Evolutionary conservation across 2,329 filamentous ascomycete genomes (phyloP).

Genomic region (Pseudogymnoascus sp.): DNA sequence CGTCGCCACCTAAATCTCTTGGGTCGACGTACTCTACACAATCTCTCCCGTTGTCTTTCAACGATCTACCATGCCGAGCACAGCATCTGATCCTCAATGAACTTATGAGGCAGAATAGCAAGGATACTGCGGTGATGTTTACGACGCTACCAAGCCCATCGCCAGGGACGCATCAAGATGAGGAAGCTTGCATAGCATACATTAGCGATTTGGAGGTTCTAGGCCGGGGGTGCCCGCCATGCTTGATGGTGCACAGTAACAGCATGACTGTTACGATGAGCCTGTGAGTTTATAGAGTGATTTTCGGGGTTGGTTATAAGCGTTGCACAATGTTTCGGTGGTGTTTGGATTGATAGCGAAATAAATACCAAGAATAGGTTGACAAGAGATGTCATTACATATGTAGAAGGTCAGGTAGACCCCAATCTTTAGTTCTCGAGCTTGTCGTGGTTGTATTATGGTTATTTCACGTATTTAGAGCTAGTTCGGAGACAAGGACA

Average conservation of each 20-base stretch:
- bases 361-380: neutral
- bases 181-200: slow-evolving; percentile 65
- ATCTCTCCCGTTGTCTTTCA: slow-evolving; percentile 69
- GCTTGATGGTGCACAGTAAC: slow-evolving; percentile 76
- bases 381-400: neutral
- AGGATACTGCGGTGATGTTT: slow-evolving; percentile 69
- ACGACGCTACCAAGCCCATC: slow-evolving; percentile 77
- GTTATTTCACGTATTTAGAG: too few relatives aligned
- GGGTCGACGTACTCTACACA: slow-evolving; percentile 51
- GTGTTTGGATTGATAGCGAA: slow-evolving; percentile 6
- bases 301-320: slow-evolving; percentile 14
- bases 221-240: slow-evolving; percentile 69
- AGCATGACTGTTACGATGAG: slow-evolving; percentile 84
- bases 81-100: slow-evolving; percentile 86
- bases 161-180: slow-evolving; percentile 67
- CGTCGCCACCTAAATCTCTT: slow-evolving; percentile 5
- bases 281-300: slow-evolving; percentile 38
- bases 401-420: neutral
- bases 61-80: slow-evolving; percentile 75
- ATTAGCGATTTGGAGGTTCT: slow-evolving; percentile 72
- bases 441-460: too few relatives aligned
- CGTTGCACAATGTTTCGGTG: neutral
- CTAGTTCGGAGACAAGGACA: neutral
- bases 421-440: too few relatives aligned
- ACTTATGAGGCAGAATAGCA: slow-evolving; percentile 63